Percentiles rank a stretch among this genome's conserved stretches.
These are phyloP conservation scores for Auxenochlorella protothecoides DNA, from an alignment of 139 green algal species.

Conservation along the genomic window DNA sequence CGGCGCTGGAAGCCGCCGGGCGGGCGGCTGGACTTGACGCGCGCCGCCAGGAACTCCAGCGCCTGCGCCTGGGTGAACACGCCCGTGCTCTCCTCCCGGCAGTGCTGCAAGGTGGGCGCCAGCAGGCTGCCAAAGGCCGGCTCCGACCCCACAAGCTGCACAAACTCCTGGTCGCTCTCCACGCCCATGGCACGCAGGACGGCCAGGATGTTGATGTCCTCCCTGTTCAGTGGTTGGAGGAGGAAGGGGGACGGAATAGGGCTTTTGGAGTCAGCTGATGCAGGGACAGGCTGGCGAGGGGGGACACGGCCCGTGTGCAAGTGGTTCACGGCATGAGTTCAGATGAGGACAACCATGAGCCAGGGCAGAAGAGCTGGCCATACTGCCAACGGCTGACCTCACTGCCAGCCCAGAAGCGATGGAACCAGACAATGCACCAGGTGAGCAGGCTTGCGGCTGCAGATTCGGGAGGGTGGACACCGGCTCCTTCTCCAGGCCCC, in stretches of 20 bases:
- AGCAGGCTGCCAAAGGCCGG: constrained; percentile 41
- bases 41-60: constrained; percentile 81
- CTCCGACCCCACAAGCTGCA: constrained; percentile 50
- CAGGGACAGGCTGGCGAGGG: too few species aligned
- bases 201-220: constrained; percentile 82
- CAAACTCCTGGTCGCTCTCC: constrained; percentile 87
- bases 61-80: constrained; percentile 84
- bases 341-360: too few species aligned
- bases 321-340: too few species aligned
- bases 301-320: too few species aligned
- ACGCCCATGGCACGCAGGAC: constrained; percentile 93
- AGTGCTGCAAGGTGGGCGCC: constrained; percentile 63
- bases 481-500: constrained; percentile 2
- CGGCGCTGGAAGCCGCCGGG: constrained; percentile 19
- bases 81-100: constrained; percentile 33
- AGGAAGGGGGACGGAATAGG: too few species aligned
- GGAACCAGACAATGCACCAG: too few species aligned
- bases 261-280: too few species aligned
- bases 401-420: too few species aligned
- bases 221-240: constrained; percentile 21
- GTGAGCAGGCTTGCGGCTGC: too few species aligned
- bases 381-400: too few species aligned
- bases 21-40: constrained; percentile 30
- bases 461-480: background rate
- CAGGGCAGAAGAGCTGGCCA: too few species aligned